These are phyloP conservation scores for Schizonepeta tenuifolia DNA, from an alignment of 257 asterid species.

Conservation along the genomic window DNA sequence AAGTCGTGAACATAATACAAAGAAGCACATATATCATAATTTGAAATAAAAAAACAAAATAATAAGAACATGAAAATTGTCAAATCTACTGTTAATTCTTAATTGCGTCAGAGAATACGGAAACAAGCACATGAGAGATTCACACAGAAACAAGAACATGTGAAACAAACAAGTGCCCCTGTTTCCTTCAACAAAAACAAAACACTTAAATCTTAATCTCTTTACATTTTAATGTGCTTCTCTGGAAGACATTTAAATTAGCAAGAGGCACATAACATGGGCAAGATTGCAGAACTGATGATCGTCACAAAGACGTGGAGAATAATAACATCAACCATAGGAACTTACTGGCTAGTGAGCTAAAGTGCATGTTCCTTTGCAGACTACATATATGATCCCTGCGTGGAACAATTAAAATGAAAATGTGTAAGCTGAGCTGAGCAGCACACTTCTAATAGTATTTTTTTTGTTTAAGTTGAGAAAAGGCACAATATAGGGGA, in stretches of 20 bases:
- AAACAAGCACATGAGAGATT: neutral
- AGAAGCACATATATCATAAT: neutral
- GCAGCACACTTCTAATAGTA: conserved; percentile 26
- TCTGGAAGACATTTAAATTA: conserved; percentile 14
- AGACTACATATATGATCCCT: conserved; percentile 91
- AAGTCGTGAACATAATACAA: neutral
- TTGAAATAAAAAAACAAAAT: neutral
- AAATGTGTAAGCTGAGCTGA: conserved; percentile 6
- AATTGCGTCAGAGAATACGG: neutral
- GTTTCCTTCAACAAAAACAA: conserved; percentile 18
- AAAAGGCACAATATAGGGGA: conserved; percentile 28
- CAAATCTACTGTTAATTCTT: too few species aligned
- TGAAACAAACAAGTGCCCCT: neutral
- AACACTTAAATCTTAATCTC: conserved; percentile 3
- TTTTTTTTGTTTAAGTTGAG: too few species aligned
- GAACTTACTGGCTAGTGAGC: conserved; percentile 77
- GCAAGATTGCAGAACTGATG: conserved; percentile 2
- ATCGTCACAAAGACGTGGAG: neutral
- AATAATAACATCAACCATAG: conserved; percentile 14
- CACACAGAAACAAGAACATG: neutral
- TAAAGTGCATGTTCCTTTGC: conserved; percentile 87
- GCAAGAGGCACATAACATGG: neutral
- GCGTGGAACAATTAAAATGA: conserved; percentile 28
- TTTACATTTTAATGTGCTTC: conserved; percentile 8
- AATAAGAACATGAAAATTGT: neutral